Evolutionary conservation across 768 basidiomycete genomes (phyloP), one percentile per base, ranked within the genome.

Genomic region (Phaffia tasmanica): DNA sequence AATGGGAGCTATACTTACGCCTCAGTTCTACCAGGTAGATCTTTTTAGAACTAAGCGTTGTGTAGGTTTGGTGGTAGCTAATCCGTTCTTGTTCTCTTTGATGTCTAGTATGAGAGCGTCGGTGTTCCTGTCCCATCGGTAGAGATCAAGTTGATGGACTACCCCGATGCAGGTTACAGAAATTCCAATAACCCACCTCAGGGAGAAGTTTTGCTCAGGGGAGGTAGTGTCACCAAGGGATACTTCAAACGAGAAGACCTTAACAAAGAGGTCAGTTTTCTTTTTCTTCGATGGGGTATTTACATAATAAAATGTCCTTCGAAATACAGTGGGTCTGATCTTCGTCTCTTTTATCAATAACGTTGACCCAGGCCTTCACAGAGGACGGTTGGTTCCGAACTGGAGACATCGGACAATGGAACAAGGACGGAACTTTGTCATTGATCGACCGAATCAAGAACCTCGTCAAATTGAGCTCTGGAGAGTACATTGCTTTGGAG

Each of bases 341-440:
- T 49, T 23, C n/a, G 9, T 49, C 21, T 63, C 53, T 30, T 54
- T 49, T n/a, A n/a, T n/a, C n/a, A n/a, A n/a, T n/a, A n/a, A n/a
- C n/a, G n/a, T n/a, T n/a, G n/a, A 19, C 27, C 15, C 53, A 63
- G 57, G 66, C 69, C 30, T 74, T 76, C 68, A 73, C 74, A 21
- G 70, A 70, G 11, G 76, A 75, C 53, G 74, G 75, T 14, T 76
- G 73, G 73, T 75, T 75, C 72, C 74, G 71, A 71, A 74, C 75
- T 6, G 76, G 76, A 30, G 76, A 76, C 67, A 74, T 76, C 21
- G 62, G 63, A 25, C 56, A 73, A 67, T 76, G 72, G 71, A 71
- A 72, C 25, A 14, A 63, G 6, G 70, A 75, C 59, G 76, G 76
- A 18, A 75, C 74, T 1, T 68, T 76, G 29, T 65, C 65, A 16